Conservation (phyloP, 163 green algal genomes). For the Scenedesmus sp. region DNA sequence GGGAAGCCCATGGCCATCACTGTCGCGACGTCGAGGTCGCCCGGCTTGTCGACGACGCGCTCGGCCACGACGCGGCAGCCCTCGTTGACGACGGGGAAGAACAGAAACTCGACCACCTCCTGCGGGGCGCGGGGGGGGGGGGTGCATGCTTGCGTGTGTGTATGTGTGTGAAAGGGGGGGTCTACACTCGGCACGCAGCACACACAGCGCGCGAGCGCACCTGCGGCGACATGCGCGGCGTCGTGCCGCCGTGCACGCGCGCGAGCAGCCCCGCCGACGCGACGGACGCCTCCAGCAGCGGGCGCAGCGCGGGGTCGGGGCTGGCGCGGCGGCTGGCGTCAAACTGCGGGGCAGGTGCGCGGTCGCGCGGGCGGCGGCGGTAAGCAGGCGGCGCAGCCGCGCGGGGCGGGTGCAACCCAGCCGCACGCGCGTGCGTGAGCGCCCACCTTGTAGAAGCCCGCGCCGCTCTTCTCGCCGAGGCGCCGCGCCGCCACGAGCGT, state of each 20-base stretch:
- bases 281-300: constrained; percentile 69
- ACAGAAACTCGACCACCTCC: constrained; percentile 97
- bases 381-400: neutral
- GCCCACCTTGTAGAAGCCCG: constrained; percentile 87
- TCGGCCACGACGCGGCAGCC: constrained; percentile 88
- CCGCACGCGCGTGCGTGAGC: neutral
- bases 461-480: constrained; percentile 92
- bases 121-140: constrained; percentile 19
- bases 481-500: constrained; percentile 85
- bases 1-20: constrained; percentile 99
- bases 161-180: too few species aligned
- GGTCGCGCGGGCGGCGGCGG: neutral
- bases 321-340: constrained; percentile 60
- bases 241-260: constrained; percentile 47
- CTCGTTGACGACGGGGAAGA: constrained; percentile 99
- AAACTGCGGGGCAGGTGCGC: constrained; percentile 48
- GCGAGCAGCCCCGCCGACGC: constrained; percentile 54
- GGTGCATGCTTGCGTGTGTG: too few species aligned
- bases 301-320: constrained; percentile 73
- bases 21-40: constrained; percentile 95
- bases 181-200: too few species aligned
- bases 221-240: constrained; percentile 53
- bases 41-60: constrained; percentile 95
- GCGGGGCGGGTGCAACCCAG: neutral
- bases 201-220: constrained; percentile 6